Conservation (phyloP, 768 basidiomycete species). For the Russula dissimulans region DNA sequence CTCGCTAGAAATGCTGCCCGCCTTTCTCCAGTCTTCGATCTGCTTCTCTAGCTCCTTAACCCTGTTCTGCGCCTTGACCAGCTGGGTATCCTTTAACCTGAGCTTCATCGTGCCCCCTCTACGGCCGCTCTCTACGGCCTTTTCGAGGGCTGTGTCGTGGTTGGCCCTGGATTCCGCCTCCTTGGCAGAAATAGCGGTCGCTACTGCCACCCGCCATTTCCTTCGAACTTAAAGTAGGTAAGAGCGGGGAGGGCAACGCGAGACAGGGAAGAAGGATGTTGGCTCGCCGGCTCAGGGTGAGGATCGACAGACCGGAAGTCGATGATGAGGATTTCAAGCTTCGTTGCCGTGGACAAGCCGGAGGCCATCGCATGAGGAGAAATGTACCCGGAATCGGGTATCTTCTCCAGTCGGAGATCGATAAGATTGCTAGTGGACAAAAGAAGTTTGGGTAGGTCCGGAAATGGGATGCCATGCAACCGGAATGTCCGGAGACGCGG, state of each 20-base stretch:
- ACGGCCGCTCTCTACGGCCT: constrained; percentile 62
- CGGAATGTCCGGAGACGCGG: too few relatives aligned
- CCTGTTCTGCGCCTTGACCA: too few relatives aligned
- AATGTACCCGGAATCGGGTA: too few relatives aligned
- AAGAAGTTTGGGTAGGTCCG: too few relatives aligned
- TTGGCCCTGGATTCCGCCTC: constrained; percentile 38
- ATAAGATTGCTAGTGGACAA: too few relatives aligned
- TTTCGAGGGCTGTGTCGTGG: constrained; percentile 47
- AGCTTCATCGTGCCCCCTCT: constrained; percentile 50
- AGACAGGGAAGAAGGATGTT: not conserved
- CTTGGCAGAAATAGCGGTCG: constrained; percentile 40
- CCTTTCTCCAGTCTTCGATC: too few relatives aligned
- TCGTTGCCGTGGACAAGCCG: too few relatives aligned
- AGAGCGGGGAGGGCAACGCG: not conserved
- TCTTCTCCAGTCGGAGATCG: too few relatives aligned
- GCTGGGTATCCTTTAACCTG: constrained; percentile 66
- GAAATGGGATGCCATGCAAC: too few relatives aligned
- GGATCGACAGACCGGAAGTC: not conserved
- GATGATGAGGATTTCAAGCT: not conserved
- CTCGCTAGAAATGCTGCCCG: too few relatives aligned
- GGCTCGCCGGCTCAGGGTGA: not conserved
- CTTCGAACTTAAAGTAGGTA: not conserved
- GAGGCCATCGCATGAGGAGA: too few relatives aligned
- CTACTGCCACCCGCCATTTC: constrained; percentile 29
- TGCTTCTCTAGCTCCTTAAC: too few relatives aligned